Percentiles rank a stretch among this genome's conserved stretches.
Conservation (phyloP, 805 yeast genomes). For the Candida orba region DNA sequence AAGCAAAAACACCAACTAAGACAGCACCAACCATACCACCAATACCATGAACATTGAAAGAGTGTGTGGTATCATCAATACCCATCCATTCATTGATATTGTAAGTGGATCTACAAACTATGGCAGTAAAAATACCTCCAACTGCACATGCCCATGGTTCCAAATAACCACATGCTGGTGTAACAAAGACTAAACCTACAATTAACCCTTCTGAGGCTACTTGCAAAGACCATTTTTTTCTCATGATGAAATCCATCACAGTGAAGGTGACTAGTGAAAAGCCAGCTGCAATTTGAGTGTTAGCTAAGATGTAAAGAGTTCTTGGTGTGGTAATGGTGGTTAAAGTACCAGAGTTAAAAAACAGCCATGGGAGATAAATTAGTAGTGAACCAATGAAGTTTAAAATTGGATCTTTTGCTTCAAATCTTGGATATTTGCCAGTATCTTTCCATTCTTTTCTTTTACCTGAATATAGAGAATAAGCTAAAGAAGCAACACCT, state of each 20-base stretch:
- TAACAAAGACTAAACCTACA: constrained; percentile 96
- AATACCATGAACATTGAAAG: constrained; percentile 93
- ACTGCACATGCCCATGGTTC: constrained; percentile 89
- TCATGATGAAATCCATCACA: constrained; percentile 74
- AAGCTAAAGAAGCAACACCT: constrained; percentile 86
- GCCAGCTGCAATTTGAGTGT: constrained; percentile 83
- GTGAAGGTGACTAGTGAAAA: constrained; percentile 89
- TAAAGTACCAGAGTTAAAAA: constrained; percentile 81
- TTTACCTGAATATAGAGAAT: constrained; percentile 69
- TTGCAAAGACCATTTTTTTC: constrained; percentile 84
- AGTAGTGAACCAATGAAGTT: constrained; percentile 81
- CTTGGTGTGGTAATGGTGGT: constrained; percentile 75
- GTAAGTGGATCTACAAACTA: constrained; percentile 81
- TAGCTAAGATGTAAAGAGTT: constrained; percentile 84
- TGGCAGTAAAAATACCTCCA: constrained; percentile 72
- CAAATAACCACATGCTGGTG: constrained; percentile 88
- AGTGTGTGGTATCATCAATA: constrained; percentile 89
- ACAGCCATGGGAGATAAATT: constrained; percentile 95
- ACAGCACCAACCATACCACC: constrained; percentile 89
- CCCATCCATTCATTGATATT: constrained; percentile 68
- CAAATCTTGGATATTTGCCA: constrained; percentile 50
- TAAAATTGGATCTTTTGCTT: constrained; percentile 90
- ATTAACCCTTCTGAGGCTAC: constrained; percentile 92
- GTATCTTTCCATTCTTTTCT: constrained; percentile 42
- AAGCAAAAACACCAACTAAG: constrained; percentile 81